Evolutionary conservation across 176 grass and related monocot genomes (phyloP), one percentile per base, ranked within the genome.

Genomic region (Oropetium thomaeum): DNA sequence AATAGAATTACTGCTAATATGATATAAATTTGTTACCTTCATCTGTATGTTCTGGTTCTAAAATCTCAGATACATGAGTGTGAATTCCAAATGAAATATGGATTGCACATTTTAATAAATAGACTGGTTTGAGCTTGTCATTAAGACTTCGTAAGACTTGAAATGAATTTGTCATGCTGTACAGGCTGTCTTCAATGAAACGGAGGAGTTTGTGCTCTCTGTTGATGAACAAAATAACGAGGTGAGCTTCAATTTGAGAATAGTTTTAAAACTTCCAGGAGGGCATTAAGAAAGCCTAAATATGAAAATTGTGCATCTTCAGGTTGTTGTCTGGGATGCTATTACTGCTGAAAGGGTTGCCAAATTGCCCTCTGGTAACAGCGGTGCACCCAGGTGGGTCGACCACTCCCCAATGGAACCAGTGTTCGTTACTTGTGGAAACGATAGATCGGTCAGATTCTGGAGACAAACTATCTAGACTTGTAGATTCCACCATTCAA

Each of bases 251-350:
- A 61, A 49, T 49, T 69, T 78, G 27, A 69, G 2, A 62, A 65
- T 32, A 65, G 34, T 34, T 39, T 33, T 19, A 27, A 15, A 26
- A 30, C 1, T 14, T 74, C 79, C 33, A 45, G 15, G 62, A 62
- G 62, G 62, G 58, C 15, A 48, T 57, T 39, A 57, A 55, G 37
- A 82, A 25, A 28, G 67, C 33, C 35, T 73, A 13, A 44, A 40
- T 73, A 30, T 43, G 58, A 45, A 35, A 20, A n/a, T 39, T 55
- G 3, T 39, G 73, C 34, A 13, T 47, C 42, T 63, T 32, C 91
- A 98, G 95, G 84, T 98, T 29, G 84, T 94, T 33, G 58, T 92
- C 76, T 98, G 96, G 96, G 88, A 94, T 59, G 86, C 89, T 51
- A 84, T 90, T 54, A 92, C 96, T 35, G 73, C 88, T 28, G 96